Percentiles rank a stretch among this genome's conserved stretches.
Evolutionary conservation across 2,329 filamentous ascomycete species (phyloP).

Genomic region (Sporothrix variecibatus): DNA sequence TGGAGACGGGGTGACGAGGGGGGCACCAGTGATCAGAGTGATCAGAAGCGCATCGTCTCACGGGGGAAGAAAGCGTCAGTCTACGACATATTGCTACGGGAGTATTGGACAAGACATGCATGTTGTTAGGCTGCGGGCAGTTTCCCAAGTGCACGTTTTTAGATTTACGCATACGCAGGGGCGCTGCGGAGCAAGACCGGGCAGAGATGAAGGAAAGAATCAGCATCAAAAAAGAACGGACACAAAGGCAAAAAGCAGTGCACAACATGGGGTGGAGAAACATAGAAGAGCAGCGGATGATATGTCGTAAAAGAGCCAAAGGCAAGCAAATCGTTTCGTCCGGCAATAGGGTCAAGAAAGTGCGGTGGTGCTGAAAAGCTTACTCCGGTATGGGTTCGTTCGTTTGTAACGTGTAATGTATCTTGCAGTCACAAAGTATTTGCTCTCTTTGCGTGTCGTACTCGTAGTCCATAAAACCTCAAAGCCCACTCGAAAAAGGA

Average conservation of each 20-base stretch:
- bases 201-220: not conserved
- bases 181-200: constrained; percentile 1
- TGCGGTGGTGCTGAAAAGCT: constrained; percentile 17
- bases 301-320: not conserved
- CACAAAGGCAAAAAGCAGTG: not conserved
- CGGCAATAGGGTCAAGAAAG: not conserved
- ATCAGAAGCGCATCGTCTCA: constrained; percentile 14
- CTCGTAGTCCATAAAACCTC: not conserved
- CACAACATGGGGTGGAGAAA: constrained; percentile 15
- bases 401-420: constrained; percentile 10
- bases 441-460: constrained; percentile 5
- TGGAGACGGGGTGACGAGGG: constrained; percentile 18
- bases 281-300: not conserved
- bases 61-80: constrained; percentile 17
- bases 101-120: constrained; percentile 13
- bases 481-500: not conserved
- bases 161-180: constrained; percentile 13
- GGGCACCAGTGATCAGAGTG: constrained; percentile 21
- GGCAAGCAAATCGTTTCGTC: constrained; percentile 2
- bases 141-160: constrained; percentile 19
- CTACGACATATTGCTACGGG: not conserved
- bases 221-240: not conserved
- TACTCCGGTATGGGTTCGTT: not conserved
- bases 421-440: not conserved
- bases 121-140: constrained; percentile 12